Base-by-base conservation (phyloP, 257 asterid species). In the Petrea volubilis region DNA sequence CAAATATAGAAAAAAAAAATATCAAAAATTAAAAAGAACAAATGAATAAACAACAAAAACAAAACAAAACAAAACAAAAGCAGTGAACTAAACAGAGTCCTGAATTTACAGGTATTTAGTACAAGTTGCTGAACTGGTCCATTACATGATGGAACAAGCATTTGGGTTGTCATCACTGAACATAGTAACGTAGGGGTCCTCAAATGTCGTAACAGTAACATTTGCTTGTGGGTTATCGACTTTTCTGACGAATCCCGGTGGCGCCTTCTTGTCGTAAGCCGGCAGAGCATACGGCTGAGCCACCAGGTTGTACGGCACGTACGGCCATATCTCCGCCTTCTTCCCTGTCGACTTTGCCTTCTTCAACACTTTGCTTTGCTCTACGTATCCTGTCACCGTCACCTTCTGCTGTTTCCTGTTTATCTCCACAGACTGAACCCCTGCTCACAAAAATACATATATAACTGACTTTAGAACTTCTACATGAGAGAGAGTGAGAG, bases 281-380 rank as follows among this genome's bases (percentile, higher is more conserved):
- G 60, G 83, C 0, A 85, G 84, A 0, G 95, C 88, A 60, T 93
- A 90, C 1, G 98, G 98, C 68, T 88, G 96, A 34, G 98, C 90
- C 81, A 93, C 98, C 79, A 90, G 79, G 68, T 87, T 87, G 79
- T 93, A 90, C 0, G 96, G 97, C 15, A 90, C 88, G 51, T 93
- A 93, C 3, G 96, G 98, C 98, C 98, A 93, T 43, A 90, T 81
- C 88, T 90, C 98, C 6, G 87, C 89, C 77, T 88, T 90, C 72
- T 90, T 93, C 56, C 97, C 96, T 11, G 96, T 92, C 25, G 96
- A 73, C 70, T 86, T 82, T 0, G 96, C 97, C 74, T 85, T 87
- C 84, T 85, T 88, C 78, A 90, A 78, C 79, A 89, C 97, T 77
- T 92, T 89, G 83, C 81, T 82, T 50, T 73, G 60, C 67, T 89